These are phyloP conservation scores for Taphrina deformans DNA, from an alignment of 1,139 yeast genomes.

Conservation along the genomic window DNA sequence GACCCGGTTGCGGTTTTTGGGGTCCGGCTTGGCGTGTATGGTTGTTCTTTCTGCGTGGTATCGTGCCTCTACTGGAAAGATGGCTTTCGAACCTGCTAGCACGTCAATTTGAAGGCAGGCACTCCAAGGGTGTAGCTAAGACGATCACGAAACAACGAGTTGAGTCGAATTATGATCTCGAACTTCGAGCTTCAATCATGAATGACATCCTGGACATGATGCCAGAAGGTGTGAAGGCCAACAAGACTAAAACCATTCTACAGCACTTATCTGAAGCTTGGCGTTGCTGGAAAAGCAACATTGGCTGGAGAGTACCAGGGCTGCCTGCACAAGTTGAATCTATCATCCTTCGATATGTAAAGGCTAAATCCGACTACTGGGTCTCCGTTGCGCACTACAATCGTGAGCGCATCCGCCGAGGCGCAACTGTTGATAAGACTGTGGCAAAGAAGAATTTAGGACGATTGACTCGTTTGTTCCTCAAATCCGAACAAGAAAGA, in stretches of 20 bases:
- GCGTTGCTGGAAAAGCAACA: conserved; percentile 99
- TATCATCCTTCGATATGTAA: conserved; percentile 82
- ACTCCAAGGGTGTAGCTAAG: conserved; percentile 86
- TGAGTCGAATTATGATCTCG: conserved; percentile 92
- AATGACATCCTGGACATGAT: conserved; percentile 96
- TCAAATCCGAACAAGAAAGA: conserved; percentile 86
- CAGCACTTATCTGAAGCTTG: conserved; percentile 98
- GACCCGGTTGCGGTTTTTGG: conserved; percentile 99
- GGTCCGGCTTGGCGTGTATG: conserved; percentile 99
- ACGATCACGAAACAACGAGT: conserved; percentile 93
- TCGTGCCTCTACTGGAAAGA: conserved; percentile 86
- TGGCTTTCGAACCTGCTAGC: conserved; percentile 92
- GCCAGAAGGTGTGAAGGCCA: conserved; percentile 89
- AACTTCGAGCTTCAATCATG: conserved; percentile 89
- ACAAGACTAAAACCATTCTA: conserved; percentile 78
- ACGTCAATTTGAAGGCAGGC: conserved; percentile 94
- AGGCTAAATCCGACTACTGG: conserved; percentile 98
- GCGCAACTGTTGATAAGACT: conserved; percentile 89
- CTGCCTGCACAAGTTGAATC: conserved; percentile 86
- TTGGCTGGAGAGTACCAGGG: conserved; percentile 98
- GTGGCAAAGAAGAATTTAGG: conserved; percentile 92
- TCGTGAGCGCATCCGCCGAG: conserved; percentile 81
- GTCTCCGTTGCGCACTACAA: conserved; percentile 88
- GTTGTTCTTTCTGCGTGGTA: conserved; percentile 89
- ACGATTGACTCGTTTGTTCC: conserved; percentile 85